Conservation (phyloP, 768 basidiomycete species). For the Lactarius hatsudake region DNA sequence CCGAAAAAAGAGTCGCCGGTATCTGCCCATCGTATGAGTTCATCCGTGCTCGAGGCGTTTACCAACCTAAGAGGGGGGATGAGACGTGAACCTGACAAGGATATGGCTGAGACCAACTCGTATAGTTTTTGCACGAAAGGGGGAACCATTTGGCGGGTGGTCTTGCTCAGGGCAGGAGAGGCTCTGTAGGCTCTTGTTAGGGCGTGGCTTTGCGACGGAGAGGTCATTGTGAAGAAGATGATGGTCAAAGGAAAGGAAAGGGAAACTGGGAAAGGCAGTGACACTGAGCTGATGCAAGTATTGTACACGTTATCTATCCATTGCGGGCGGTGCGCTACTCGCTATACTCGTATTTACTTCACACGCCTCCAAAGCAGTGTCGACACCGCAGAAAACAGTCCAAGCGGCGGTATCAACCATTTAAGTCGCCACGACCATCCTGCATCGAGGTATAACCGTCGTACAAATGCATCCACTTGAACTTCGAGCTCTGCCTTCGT, state of each 20-base stretch:
- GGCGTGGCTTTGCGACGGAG: slow-evolving; percentile 50
- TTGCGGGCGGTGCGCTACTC: too few species aligned
- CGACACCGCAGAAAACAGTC: slow-evolving; percentile 46
- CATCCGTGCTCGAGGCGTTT: slow-evolving; percentile 75
- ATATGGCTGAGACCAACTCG: slow-evolving; percentile 55
- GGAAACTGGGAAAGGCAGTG: not conserved
- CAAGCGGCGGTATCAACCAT: slow-evolving; percentile 58
- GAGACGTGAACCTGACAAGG: slow-evolving; percentile 15
- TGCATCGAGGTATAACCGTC: slow-evolving; percentile 41
- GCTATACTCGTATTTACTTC: slow-evolving; percentile 19
- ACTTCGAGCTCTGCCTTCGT: slow-evolving; percentile 60
- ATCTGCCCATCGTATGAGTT: slow-evolving; percentile 90
- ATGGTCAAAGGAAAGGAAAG: not conserved
- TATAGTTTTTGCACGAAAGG: slow-evolving; percentile 92
- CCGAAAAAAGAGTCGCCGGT: slow-evolving; percentile 92
- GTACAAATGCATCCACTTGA: slow-evolving; percentile 48
- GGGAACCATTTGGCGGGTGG: slow-evolving; percentile 57
- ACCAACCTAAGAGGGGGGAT: slow-evolving; percentile 66
- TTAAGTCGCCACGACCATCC: slow-evolving; percentile 62
- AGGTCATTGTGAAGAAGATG: not conserved
- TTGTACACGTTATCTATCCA: not conserved
- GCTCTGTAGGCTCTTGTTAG: slow-evolving; percentile 47
- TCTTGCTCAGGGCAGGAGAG: slow-evolving; percentile 43
- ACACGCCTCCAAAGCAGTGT: slow-evolving; percentile 38
- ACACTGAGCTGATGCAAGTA: not conserved